Base-by-base conservation (phyloP, 352 stramenopile genomes). In the Phytophthora syringae region DNA sequence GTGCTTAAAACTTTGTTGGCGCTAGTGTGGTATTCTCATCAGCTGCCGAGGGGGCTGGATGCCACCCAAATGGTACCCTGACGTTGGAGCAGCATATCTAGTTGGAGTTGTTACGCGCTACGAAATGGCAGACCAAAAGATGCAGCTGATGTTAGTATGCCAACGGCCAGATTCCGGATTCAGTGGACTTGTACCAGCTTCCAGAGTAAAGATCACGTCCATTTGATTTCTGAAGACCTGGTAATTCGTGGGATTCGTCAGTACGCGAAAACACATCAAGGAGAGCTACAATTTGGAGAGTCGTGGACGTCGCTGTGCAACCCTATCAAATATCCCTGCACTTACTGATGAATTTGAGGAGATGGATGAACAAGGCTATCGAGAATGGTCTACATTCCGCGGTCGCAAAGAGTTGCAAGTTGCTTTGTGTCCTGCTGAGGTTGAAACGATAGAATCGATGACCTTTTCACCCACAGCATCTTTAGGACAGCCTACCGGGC, bases 361-460 rank as follows among this genome's bases (percentile, higher is more conserved):
- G 15, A 27, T 64, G 11, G 45, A 44, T 18, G 25, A 52, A 1
- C 3, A 40, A 4, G 40, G 15, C 15, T 64, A 57, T 36, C 7
- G 13, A 9, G 47, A 64, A 15, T 64, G 56, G 56, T 64, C 56
- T 15, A 16, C 13, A 1, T 64, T 64, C 44, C 47, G 47, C 30
- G 22, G 36, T 16, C 22, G 21, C 3, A 56, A 57, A 24, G 47
- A 52, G 30, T 28, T 64, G 21, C 47, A 64, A 21, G 44, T 64
- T 21, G 2, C 45, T n/a, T 22, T 64, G 13, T 24, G 47, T 36
- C 37, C 48, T 6, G 47, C 0, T 10, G 56, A 64, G n/a, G 56
- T 57, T 25, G 47, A 57, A 44, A 18, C 20, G 3, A 64, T 64
- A 28, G 47, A 56, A 22, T 25, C 43, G 3, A 64, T 64, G 43